A percentile compares a stretch with the other conserved stretches of the same genome.
Evolutionary conservation across 495 filamentous ascomycete genomes (phyloP).

Genomic region (Aspergillus kassunensis): DNA sequence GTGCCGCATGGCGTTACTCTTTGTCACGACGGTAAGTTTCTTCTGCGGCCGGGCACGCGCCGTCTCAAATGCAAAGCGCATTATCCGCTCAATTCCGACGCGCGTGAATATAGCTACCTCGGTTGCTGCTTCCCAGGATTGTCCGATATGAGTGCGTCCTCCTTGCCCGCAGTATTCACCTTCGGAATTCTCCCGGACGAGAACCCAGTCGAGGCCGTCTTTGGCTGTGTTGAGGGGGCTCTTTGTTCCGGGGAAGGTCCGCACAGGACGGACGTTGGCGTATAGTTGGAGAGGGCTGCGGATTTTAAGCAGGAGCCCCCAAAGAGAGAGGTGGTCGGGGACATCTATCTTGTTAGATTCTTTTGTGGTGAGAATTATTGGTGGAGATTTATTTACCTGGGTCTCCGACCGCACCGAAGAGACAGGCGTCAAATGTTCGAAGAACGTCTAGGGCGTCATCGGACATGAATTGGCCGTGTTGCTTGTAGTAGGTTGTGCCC

Average conservation of each 20-base stretch:
- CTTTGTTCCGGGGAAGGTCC: constrained; percentile 43
- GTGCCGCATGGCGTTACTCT: constrained; percentile 54
- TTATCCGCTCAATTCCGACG: constrained; percentile 50
- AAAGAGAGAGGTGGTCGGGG: constrained; percentile 54
- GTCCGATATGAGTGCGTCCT: constrained; percentile 44
- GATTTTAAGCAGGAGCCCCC: constrained; percentile 52
- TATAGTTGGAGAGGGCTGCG: constrained; percentile 52
- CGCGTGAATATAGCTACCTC: constrained; percentile 55
- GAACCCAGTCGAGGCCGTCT: constrained; percentile 50
- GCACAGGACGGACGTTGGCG: constrained; percentile 52
- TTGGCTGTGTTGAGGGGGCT: constrained; percentile 43
- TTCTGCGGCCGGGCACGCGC: constrained; percentile 43
- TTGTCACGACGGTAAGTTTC: constrained; percentile 54
- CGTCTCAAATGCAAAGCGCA: constrained; percentile 54
- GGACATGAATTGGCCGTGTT: constrained; percentile 48
- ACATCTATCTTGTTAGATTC: constrained; percentile 34
- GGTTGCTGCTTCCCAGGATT: constrained; percentile 51
- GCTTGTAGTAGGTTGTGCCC: constrained; percentile 51
- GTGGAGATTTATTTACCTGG: constrained; percentile 37
- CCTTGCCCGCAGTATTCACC: constrained; percentile 56
- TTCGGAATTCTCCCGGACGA: constrained; percentile 55
- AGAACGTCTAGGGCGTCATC: constrained; percentile 47
- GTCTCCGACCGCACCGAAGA: constrained; percentile 56
- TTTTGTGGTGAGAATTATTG: neutral
- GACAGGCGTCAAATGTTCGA: constrained; percentile 49